Evolutionary conservation across 768 basidiomycete species (phyloP).

Genomic region (Mycena albidolilacea): DNA sequence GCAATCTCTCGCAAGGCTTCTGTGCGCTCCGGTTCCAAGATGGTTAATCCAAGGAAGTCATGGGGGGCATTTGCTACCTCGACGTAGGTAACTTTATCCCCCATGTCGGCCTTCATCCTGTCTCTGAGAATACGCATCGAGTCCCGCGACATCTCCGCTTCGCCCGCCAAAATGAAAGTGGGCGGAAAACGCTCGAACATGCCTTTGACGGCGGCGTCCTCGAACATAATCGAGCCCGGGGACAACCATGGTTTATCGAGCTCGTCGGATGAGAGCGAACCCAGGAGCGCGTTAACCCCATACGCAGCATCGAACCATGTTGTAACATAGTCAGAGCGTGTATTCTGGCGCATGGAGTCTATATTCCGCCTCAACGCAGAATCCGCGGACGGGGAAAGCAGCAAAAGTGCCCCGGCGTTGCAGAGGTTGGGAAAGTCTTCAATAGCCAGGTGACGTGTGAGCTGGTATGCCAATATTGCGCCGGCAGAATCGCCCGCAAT

Average conservation of each 20-base stretch:
- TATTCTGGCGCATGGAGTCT: constrained; percentile 32
- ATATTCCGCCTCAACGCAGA: constrained; percentile 6
- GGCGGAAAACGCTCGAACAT: constrained; percentile 47
- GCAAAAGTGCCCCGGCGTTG: constrained; percentile 48
- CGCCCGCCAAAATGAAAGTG: constrained; percentile 54
- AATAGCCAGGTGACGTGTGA: constrained; percentile 52
- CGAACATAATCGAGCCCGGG: constrained; percentile 32
- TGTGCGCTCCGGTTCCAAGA: constrained; percentile 26
- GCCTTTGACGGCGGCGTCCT: constrained; percentile 15
- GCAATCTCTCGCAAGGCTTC: constrained; percentile 12
- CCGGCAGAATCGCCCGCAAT: constrained; percentile 71
- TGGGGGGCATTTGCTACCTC: constrained; percentile 49
- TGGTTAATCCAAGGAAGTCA: constrained; percentile 38
- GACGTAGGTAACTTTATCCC: constrained; percentile 42
- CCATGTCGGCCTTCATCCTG: constrained; percentile 51
- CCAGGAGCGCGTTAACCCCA: constrained; percentile 15
- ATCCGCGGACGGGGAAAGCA: constrained; percentile 51
- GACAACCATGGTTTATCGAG: constrained; percentile 33
- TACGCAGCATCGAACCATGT: constrained; percentile 25
- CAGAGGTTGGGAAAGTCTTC: constrained; percentile 25
- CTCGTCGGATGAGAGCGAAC: constrained; percentile 21
- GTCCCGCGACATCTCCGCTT: constrained; percentile 51
- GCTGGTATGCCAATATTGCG: constrained; percentile 60
- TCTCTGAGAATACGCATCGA: constrained; percentile 43
- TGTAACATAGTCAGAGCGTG: constrained; percentile 16